Conservation (phyloP, 2,329 filamentous ascomycete genomes). For the Hyphodiscus sp. region DNA sequence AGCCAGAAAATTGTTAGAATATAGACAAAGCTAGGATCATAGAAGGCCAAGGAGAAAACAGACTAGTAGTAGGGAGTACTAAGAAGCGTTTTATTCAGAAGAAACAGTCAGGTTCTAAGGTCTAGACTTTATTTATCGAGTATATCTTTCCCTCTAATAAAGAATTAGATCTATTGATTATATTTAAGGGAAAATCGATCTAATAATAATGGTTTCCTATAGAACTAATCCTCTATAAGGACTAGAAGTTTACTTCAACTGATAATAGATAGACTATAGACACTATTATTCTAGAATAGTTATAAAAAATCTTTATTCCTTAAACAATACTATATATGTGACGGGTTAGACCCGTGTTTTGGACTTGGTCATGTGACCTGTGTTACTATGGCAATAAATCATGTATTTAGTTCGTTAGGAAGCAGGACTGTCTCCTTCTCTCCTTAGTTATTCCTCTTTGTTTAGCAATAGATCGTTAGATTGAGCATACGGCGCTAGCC, state of each 20-base stretch:
- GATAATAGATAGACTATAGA: neutral
- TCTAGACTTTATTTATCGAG: constrained; percentile 10
- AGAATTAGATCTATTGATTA: neutral
- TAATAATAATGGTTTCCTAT: neutral
- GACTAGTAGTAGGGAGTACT: constrained; percentile 3
- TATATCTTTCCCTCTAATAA: constrained; percentile 2
- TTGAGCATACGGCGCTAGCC: too few relatives aligned
- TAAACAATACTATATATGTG: neutral
- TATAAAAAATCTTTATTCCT: neutral
- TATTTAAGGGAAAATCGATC: neutral
- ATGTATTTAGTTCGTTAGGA: too few relatives aligned
- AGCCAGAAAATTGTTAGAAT: constrained; percentile 7
- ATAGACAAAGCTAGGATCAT: constrained; percentile 8
- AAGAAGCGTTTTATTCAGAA: constrained; percentile 3
- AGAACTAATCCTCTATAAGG: neutral
- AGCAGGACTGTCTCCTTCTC: too few relatives aligned
- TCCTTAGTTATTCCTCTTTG: too few relatives aligned
- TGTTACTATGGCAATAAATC: too few relatives aligned
- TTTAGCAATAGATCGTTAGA: too few relatives aligned
- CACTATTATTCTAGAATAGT: neutral
- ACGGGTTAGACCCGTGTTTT: too few relatives aligned
- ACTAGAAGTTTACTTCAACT: neutral
- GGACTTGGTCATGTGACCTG: too few relatives aligned
- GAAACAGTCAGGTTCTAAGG: constrained; percentile 2
- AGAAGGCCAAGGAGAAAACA: constrained; percentile 2